These are phyloP conservation scores for Bolboschoenus planiculmis DNA, from an alignment of 176 grass and related monocot genomes.

Conservation along the genomic window DNA sequence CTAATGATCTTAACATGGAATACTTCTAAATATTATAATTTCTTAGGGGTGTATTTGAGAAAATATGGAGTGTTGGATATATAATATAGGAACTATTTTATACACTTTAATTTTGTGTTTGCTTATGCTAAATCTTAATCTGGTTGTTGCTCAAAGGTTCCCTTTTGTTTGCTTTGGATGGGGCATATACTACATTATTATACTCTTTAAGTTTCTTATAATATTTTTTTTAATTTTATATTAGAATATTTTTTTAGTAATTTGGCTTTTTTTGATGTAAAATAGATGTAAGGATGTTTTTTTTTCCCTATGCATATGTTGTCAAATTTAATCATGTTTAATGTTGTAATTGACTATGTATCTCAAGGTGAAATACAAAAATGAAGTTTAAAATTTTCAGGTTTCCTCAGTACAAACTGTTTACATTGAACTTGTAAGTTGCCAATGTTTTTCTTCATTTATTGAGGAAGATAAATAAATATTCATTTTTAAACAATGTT, in stretches of 20 bases:
- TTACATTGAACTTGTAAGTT: not conserved
- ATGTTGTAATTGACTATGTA: not conserved
- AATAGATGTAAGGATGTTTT: not conserved
- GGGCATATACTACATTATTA: not conserved
- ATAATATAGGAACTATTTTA: not conserved
- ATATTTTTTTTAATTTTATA: not conserved
- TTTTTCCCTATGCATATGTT: not conserved
- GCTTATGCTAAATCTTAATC: not conserved
- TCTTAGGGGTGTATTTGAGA: not conserved
- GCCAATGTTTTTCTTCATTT: not conserved
- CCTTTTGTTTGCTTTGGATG: not conserved
- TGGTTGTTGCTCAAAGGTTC: not conserved
- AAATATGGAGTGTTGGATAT: slow-evolving; percentile 4
- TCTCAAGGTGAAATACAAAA: not conserved
- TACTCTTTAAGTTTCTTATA: not conserved
- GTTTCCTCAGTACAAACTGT: not conserved
- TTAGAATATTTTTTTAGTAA: not conserved
- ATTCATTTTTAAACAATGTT: not conserved
- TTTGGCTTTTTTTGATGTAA: not conserved
- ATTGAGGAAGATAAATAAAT: not conserved
- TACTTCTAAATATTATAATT: slow-evolving; percentile 39
- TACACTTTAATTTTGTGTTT: slow-evolving; percentile 1
- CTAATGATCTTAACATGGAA: slow-evolving; percentile 69
- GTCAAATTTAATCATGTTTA: slow-evolving; percentile 2
- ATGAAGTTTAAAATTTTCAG: not conserved